Conservation (phyloP, 2,329 filamentous ascomycete genomes). For the Blastomyces percursus region DNA sequence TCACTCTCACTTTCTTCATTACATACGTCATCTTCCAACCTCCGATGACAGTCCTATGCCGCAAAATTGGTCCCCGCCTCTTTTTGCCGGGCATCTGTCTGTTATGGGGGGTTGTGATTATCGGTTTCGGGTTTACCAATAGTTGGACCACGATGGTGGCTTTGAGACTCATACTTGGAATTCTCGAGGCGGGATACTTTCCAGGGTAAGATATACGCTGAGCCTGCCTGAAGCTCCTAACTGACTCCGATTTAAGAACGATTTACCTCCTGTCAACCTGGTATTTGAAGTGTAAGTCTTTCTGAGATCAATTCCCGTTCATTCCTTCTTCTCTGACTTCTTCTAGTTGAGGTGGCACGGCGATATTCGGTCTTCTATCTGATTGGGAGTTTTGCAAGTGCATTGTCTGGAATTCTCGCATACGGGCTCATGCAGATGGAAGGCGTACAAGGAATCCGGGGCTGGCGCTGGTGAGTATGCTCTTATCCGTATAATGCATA, state of each 20-base stretch:
- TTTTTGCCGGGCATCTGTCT: constrained; percentile 22
- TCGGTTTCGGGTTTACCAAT: constrained; percentile 50
- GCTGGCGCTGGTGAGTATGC: constrained; percentile 19
- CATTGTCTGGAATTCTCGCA: constrained; percentile 33
- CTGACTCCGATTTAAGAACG: constrained; percentile 23
- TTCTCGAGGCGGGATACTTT: constrained; percentile 55
- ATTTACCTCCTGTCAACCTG: constrained; percentile 58
- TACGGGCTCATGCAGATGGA: constrained; percentile 25
- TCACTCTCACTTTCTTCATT: constrained; percentile 63
- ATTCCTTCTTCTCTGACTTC: not conserved
- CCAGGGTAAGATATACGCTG: constrained; percentile 31
- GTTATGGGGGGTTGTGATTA: constrained; percentile 15
- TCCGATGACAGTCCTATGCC: constrained; percentile 57
- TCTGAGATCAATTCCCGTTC: not conserved
- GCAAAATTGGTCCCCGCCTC: constrained; percentile 46
- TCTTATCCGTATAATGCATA: not conserved
- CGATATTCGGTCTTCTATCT: constrained; percentile 37
- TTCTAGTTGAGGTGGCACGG: constrained; percentile 25
- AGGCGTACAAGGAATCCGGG: constrained; percentile 16
- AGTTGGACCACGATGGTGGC: constrained; percentile 44
- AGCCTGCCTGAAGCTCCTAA: not conserved
- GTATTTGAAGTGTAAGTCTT: constrained; percentile 51
- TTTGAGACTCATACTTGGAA: constrained; percentile 49
- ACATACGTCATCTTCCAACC: constrained; percentile 62
- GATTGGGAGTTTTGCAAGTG: constrained; percentile 33